phyloP scores from a whole-genome alignment of 257 asterid genomes.

The Nicotiana knightiana region DNA sequence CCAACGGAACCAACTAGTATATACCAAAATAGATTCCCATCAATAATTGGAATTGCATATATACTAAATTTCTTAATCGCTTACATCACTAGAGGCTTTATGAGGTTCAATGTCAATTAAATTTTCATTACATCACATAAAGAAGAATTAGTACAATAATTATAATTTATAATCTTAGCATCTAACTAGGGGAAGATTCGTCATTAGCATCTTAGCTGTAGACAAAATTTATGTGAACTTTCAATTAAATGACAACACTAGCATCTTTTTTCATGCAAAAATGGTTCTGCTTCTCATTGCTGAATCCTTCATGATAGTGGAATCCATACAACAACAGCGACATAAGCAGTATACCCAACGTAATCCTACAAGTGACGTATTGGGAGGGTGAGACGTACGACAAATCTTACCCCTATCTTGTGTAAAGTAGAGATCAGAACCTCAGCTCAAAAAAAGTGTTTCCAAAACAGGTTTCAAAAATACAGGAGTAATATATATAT shows the following conservation, averaged over 20 bases:
- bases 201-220: not conserved
- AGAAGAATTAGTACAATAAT: not conserved
- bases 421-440: too few relatives aligned
- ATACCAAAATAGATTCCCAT: not conserved
- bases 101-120: not conserved
- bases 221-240: not conserved
- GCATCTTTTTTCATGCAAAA: not conserved
- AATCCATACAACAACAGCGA: not conserved
- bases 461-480: too few relatives aligned
- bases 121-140: not conserved
- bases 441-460: too few relatives aligned
- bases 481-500: not conserved
- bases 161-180: not conserved
- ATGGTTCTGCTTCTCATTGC: not conserved
- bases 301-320: not conserved
- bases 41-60: not conserved
- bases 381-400: too few relatives aligned
- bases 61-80: not conserved
- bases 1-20: not conserved
- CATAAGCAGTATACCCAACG: too few relatives aligned
- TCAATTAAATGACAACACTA: not conserved
- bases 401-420: too few relatives aligned
- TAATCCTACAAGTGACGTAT: fast-evolving
- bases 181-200: not conserved
- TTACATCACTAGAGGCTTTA: not conserved